Conservation (phyloP, 2,329 filamentous ascomycete species). For the Hawksworthiomyces lignivorus region DNA sequence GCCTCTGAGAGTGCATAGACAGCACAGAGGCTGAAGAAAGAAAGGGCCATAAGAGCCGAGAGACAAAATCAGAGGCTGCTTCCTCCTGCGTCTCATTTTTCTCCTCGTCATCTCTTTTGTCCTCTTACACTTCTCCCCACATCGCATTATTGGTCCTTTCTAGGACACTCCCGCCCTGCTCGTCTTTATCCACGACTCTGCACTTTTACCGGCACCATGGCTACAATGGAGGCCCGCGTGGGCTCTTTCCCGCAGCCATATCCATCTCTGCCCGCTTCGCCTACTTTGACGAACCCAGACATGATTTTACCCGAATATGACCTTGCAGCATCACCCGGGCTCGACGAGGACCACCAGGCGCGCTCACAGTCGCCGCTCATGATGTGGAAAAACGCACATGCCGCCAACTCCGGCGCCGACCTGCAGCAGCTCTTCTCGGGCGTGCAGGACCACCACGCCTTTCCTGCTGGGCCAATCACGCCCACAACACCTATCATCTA, state of each 20-base stretch:
- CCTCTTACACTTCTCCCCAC: no score
- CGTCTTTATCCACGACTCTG: not conserved
- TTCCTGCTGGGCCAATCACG: constrained; percentile 36
- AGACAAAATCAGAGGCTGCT: no score
- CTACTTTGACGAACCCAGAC: constrained; percentile 85
- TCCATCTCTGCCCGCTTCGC: constrained; percentile 57
- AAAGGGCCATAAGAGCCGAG: no score
- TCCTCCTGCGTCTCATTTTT: no score
- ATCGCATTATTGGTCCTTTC: no score
- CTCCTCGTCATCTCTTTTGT: no score
- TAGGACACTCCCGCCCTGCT: not conserved
- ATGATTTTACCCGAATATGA: constrained; percentile 82
- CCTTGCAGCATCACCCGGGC: constrained; percentile 43
- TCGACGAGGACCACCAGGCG: constrained; percentile 31
- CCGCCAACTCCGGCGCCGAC: constrained; percentile 22
- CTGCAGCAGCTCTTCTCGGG: constrained; percentile 38
- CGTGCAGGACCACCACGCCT: constrained; percentile 26
- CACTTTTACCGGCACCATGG: constrained; percentile 10
- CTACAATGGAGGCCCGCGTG: constrained; percentile 17
- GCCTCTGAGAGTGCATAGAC: no score
- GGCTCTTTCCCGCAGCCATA: constrained; percentile 29
- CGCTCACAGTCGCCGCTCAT: constrained; percentile 40
- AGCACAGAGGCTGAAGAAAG: no score
- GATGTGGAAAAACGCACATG: constrained; percentile 43
- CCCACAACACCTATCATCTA: constrained; percentile 60